Percentiles rank a stretch among this genome's conserved stretches.
Evolutionary conservation across 306 rosid species (phyloP).

Genomic region (Leucaena leucocephala): DNA sequence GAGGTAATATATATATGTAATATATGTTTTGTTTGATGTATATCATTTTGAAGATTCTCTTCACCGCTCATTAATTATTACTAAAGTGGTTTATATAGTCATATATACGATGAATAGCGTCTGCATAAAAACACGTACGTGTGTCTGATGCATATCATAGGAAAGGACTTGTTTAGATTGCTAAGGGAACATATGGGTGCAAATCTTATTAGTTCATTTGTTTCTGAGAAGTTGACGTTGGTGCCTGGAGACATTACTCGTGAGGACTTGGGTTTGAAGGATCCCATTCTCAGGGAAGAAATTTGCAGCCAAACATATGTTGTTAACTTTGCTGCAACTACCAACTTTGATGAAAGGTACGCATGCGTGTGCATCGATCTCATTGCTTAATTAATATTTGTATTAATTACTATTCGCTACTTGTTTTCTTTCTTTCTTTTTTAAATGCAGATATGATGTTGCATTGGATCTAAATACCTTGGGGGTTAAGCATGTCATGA

Average conservation of each 20-base stretch:
- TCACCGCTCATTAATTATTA: not conserved
- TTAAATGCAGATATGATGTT: slow-evolving; percentile 52
- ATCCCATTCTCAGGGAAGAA: slow-evolving; percentile 41
- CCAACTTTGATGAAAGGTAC: slow-evolving; percentile 61
- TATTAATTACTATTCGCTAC: too few species aligned
- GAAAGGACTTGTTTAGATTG: slow-evolving; percentile 53
- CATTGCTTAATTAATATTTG: too few species aligned
- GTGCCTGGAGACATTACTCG: slow-evolving; percentile 54
- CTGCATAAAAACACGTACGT: too few species aligned
- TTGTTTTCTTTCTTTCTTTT: too few species aligned
- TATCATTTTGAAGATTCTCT: not conserved
- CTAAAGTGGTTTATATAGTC: not conserved
- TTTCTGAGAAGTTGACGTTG: slow-evolving; percentile 39
- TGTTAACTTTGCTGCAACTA: slow-evolving; percentile 61
- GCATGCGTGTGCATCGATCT: not conserved
- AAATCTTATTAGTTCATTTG: slow-evolving; percentile 19
- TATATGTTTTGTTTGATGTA: not conserved
- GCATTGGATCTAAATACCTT: slow-evolving; percentile 54
- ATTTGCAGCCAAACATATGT: slow-evolving; percentile 43
- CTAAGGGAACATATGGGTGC: slow-evolving; percentile 48
- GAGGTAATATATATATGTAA: too few species aligned
- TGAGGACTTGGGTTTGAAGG: slow-evolving; percentile 45
- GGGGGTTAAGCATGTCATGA: slow-evolving; percentile 52
- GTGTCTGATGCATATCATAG: slow-evolving; percentile 33
- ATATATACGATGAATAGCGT: too few species aligned